Percentiles rank a stretch among this genome's conserved stretches.
phyloP scores from a whole-genome alignment of 192 early-diverging fungal species.

The Backusella tuberculispora region DNA sequence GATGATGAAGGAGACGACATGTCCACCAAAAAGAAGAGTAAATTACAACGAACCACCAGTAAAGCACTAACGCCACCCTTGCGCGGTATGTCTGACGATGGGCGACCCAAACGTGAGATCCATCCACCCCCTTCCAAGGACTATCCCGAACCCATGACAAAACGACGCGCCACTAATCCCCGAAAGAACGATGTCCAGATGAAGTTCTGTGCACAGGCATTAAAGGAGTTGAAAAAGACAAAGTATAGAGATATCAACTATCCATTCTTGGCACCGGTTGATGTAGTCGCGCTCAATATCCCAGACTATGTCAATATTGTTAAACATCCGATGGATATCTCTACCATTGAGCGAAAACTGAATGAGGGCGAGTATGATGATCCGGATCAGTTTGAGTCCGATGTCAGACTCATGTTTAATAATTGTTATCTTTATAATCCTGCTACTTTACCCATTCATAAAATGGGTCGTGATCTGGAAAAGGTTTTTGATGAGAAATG shows the following conservation, averaged over 20 bases:
- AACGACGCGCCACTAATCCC: constrained; percentile 29
- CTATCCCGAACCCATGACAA: constrained; percentile 46
- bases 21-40: neutral
- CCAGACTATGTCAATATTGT: constrained; percentile 87
- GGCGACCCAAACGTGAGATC: constrained; percentile 69
- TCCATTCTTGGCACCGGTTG: constrained; percentile 86
- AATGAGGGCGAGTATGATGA: constrained; percentile 65
- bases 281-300: constrained; percentile 79
- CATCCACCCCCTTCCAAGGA: constrained; percentile 63
- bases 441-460: constrained; percentile 66
- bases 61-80: neutral
- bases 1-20: neutral
- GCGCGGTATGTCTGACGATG: constrained; percentile 52
- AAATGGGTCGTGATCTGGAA: constrained; percentile 73
- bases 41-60: neutral
- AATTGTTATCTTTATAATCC: constrained; percentile 90
- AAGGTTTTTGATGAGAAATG: constrained; percentile 81
- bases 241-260: constrained; percentile 69
- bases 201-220: constrained; percentile 62
- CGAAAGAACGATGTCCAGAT: constrained; percentile 63
- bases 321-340: constrained; percentile 89
- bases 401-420: constrained; percentile 79
- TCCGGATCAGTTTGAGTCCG: constrained; percentile 73
- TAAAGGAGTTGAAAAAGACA: constrained; percentile 71
- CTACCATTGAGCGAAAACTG: constrained; percentile 75